Evolutionary conservation across 2,329 filamentous ascomycete genomes (phyloP), one percentile per base, ranked within the genome.

Genomic region (Laburnicola sp.): DNA sequence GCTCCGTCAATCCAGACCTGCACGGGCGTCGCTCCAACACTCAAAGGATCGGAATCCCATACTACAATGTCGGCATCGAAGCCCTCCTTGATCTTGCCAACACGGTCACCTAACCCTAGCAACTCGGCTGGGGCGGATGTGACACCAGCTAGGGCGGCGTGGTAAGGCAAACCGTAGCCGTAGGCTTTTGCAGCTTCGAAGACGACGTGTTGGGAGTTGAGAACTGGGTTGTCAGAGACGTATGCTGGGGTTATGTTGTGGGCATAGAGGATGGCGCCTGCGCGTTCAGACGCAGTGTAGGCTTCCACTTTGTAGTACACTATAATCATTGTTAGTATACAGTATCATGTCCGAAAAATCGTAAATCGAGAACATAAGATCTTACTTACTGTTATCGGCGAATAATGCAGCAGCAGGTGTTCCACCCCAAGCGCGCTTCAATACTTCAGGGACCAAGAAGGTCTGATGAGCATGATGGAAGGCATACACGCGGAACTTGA

Each of bases 391-490:
- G 65, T 85, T 87, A 63, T 88, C 85, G 7, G 86, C 85, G 59
- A 89, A 89, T 3, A 87, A 73, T n/a, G 82, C 86, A 11, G 70
- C 73, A 7, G 74, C 72, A 3, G 69, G 64, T n/a, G 66, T 64
- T 6, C 69, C 72, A 21, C 73, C 73, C 50, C 69, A 75, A 2
- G 70, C 69, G 16, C 71, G 55, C 52, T 75, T 75, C 35, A 76
- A 55, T 1, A 83, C 77, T 66, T 89, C 86, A 0, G 86, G 86
- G 0, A 88, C 80, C 1, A 88, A 71, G 58, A 78, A 88, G 0
- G 86, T 86, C 59, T 86, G 81, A 51, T 88, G 83, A 2, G 86
- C 86, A 60, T 89, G 86, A 64, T 89, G 86, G 62, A 89, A 88
- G 0, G 86, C 85, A 9, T 83, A 77, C 3, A 88, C 74, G 0